Conservation (phyloP, 2,329 filamentous ascomycete species). For the Emergomyces pasteurianus region DNA sequence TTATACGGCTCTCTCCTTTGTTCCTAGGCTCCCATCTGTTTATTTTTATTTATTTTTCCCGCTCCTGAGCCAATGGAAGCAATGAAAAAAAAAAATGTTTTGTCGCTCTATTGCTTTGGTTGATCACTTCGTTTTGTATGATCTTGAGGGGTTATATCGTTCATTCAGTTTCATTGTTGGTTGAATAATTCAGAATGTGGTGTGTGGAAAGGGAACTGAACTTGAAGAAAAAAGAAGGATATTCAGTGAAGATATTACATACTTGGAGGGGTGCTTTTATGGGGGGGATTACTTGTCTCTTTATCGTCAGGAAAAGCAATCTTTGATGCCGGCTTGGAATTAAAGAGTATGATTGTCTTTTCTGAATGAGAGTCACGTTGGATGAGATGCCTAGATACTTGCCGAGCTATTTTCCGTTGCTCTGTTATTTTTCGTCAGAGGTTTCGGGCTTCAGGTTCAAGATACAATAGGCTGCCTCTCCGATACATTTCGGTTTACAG, state of each 20-base stretch:
- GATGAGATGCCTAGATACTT: no score
- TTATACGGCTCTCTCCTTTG: no score
- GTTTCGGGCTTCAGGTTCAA: background rate
- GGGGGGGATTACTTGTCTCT: background rate
- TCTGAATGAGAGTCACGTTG: no score
- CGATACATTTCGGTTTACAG: background rate
- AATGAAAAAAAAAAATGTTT: no score
- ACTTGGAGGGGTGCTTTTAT: background rate
- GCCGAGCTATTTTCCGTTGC: background rate
- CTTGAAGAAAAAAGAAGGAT: no score
- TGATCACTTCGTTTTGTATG: background rate
- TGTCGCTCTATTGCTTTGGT: background rate
- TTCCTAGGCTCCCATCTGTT: no score
- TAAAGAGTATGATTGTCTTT: background rate
- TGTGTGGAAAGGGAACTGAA: background rate
- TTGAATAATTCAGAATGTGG: background rate
- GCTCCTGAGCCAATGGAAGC: no score
- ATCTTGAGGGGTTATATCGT: background rate
- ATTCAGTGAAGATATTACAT: background rate
- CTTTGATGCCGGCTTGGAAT: background rate
- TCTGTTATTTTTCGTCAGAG: background rate
- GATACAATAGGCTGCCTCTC: background rate
- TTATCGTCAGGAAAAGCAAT: background rate
- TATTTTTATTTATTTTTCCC: no score
- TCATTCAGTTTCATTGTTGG: background rate